Evolutionary conservation across 75 land plant genomes (phyloP), one percentile per base, ranked within the genome.

Genomic region (Selaginella tamariscina): DNA sequence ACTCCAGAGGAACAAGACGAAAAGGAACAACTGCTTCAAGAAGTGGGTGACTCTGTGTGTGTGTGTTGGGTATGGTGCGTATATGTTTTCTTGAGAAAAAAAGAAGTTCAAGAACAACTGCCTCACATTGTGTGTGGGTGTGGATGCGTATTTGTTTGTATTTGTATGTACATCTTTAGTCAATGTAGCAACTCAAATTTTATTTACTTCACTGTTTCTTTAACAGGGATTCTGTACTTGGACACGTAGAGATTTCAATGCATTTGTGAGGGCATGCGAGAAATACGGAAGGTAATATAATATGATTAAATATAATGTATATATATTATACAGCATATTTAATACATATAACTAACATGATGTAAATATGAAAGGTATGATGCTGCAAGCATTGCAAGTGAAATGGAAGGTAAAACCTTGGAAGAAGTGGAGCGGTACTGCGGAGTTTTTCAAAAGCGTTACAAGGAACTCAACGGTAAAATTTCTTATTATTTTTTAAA

Each of bases 201-300:
- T 20, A 49, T 49, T 49, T 49, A 11, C 20, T 49, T 49, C 11
- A 11, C 11, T 49, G 11, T n/a, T 59, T 5, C 62, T 9, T 23
- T 59, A 8, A 9, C 26, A 59, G 62, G 62, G 62, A 59, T 59
- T 59, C 23, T 59, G 24, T 59, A 59, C 62, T 23, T 59, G 62
- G 62, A 59, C 62, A 59, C 21, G 62, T 21, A 5, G 62, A 26
- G 62, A 59, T 27, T 59, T 59, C 62, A 59, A 26, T 59, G 62
- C 62, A 8, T 59, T 59, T 59, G 62, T 59, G 8, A 59, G 62
- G 21, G 62, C 18, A 9, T 59, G 62, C 62, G 62, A 59, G 62
- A 59, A 59, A n/a, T 59, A 59, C 23, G 62, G 62, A n/a, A 59
- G 62, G n/a, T 59, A 9, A n/a, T n/a, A n/a, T n/a, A n/a, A n/a